phyloP scores from a whole-genome alignment of 2,329 filamentous ascomycete genomes.

The Colletotrichum tropicale region DNA sequence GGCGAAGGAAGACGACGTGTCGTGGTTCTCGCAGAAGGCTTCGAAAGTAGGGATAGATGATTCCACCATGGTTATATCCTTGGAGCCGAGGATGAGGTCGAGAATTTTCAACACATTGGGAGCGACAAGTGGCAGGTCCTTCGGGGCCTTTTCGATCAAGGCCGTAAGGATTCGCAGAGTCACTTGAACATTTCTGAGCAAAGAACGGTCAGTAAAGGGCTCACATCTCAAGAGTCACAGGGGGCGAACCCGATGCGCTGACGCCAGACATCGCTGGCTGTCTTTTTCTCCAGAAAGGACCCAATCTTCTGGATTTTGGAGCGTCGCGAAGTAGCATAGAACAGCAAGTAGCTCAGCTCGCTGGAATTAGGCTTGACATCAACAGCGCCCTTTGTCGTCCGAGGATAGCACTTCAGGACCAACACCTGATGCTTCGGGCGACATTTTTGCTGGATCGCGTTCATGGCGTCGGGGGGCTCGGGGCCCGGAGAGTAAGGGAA shows the following conservation, averaged over 20 bases:
- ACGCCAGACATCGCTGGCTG: constrained; percentile 88
- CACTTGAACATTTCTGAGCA: constrained; percentile 82
- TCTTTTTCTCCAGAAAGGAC: constrained; percentile 92
- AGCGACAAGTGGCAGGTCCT: constrained; percentile 89
- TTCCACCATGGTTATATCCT: constrained; percentile 91
- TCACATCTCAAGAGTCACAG: background rate
- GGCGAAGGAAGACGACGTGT: constrained; percentile 82
- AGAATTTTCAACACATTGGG: constrained; percentile 85
- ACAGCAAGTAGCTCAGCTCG: constrained; percentile 95
- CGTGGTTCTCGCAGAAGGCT: constrained; percentile 87
- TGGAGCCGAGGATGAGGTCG: constrained; percentile 79
- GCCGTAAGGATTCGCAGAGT: constrained; percentile 91
- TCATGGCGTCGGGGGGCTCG: constrained; percentile 50
- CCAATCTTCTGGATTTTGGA: constrained; percentile 97
- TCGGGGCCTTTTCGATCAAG: constrained; percentile 89
- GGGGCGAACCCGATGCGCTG: constrained; percentile 77
- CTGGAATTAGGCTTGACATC: constrained; percentile 96
- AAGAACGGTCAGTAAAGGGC: background rate
- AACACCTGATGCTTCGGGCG: constrained; percentile 97
- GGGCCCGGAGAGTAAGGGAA: background rate
- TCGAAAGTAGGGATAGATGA: constrained; percentile 87
- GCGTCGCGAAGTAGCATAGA: constrained; percentile 92
- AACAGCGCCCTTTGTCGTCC: constrained; percentile 86
- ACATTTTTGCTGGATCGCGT: constrained; percentile 69
- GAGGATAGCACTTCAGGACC: constrained; percentile 94